Evolutionary conservation across 2,329 filamentous ascomycete species (phyloP), one percentile per base, ranked within the genome.

Genomic region (Scleromitrula shiraiana): DNA sequence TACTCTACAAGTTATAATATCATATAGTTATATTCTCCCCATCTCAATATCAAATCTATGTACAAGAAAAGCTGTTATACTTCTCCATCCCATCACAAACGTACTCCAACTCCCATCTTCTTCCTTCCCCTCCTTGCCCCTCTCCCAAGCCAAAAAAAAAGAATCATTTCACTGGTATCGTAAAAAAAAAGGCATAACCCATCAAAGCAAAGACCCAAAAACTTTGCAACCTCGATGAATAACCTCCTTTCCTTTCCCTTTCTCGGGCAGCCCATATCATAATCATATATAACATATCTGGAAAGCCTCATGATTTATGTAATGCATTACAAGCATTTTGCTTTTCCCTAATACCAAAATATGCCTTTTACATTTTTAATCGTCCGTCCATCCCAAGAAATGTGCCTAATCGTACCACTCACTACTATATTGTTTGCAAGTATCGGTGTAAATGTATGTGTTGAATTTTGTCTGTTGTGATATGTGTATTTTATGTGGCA

Each of bases 401-500:
- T 8, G 17, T 17, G 20, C 15, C 19, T 24, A 17, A 35, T 36
- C 9, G 17, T 36, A 42, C 43, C 35, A 14, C 17, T 36, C 38
- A 17, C 17, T 42, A 24, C 14, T 36, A n/a, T n/a, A n/a, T n/a
- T n/a, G n/a, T n/a, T 24, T 29, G 45, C 38, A 17, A 30, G 38
- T 23, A 32, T 48, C 26, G 10, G 7, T 22, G 20, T 24, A 36
- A 29, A 48, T 46, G 15, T 48, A 14, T 36, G 15, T 48, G 17
- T 36, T 48, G 23, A 23, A 27, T 29, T 35, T 23, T 19, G 17
- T 15, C n/a, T 48, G 15, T 29, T 42, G 24, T 42, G 10, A n/a
- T 36, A n/a, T 29, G 5, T 42, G 22, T 17, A 17, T 8, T 19
- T 55, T 50, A 58, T 39, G 50, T 57, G 27, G 58, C 58, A 15